These are phyloP conservation scores for Fusarium veterinarium DNA, from an alignment of 2,329 filamentous ascomycete species.

Conservation along the genomic window DNA sequence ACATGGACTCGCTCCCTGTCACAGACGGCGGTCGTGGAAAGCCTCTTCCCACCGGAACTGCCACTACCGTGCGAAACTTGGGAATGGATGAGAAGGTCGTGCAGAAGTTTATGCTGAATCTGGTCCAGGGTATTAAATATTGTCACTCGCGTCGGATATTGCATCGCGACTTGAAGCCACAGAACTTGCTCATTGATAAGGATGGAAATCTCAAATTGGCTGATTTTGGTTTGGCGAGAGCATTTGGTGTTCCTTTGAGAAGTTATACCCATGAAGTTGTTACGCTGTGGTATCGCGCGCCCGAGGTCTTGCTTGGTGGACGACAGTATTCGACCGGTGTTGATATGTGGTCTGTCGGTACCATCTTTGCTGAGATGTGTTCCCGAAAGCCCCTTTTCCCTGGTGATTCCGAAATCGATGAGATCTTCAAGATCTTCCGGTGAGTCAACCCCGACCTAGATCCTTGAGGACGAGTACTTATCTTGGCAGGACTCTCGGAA, in stretches of 20 bases:
- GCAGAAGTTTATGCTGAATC: slow-evolving; percentile 91
- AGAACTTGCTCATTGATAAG: slow-evolving; percentile 87
- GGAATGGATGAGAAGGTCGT: slow-evolving; percentile 84
- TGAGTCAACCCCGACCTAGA: slow-evolving; percentile 52
- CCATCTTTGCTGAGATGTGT: slow-evolving; percentile 97
- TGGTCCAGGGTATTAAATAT: slow-evolving; percentile 86
- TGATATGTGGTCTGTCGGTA: slow-evolving; percentile 95
- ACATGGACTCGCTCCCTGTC: slow-evolving; percentile 91
- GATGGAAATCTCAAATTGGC: slow-evolving; percentile 91
- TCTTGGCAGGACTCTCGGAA: slow-evolving; percentile 75
- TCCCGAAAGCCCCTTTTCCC: slow-evolving; percentile 93
- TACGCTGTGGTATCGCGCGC: slow-evolving; percentile 91
- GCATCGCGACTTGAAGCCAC: slow-evolving; percentile 89
- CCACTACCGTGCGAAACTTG: slow-evolving; percentile 62
- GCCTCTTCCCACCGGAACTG: slow-evolving; percentile 81
- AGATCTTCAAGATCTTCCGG: slow-evolving; percentile 74
- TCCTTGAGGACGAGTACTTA: neutral
- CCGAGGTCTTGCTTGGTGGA: slow-evolving; percentile 89
- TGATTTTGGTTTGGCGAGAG: slow-evolving; percentile 89
- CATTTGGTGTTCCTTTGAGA: slow-evolving; percentile 89
- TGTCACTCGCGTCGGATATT: slow-evolving; percentile 90
- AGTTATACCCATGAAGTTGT: slow-evolving; percentile 97
- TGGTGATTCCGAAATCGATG: slow-evolving; percentile 77
- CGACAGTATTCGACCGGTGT: slow-evolving; percentile 94
- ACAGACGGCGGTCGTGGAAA: slow-evolving; percentile 87